Percentiles rank a stretch among this genome's conserved stretches.
Evolutionary conservation across 441 rosid genomes (phyloP).

Genomic region (Arabidopsis hybrid): DNA sequence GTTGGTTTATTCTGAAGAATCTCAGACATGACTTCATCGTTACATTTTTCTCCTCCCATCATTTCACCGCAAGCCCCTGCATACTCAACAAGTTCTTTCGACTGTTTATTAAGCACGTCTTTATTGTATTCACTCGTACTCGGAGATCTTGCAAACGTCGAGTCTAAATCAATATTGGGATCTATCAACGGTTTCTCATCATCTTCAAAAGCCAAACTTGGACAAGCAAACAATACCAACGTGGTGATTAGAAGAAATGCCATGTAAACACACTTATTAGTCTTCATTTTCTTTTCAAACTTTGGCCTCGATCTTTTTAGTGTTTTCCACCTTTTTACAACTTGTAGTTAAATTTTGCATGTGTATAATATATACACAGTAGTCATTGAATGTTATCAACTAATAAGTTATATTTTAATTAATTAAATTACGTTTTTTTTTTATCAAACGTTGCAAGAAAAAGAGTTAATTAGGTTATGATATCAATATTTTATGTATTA

Average conservation of each 20-base stretch:
- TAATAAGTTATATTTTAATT: neutral
- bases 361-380: neutral
- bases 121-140: neutral
- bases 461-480: no score
- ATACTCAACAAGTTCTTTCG: neutral
- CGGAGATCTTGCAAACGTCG: neutral
- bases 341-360: neutral
- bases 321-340: neutral
- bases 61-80: neutral
- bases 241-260: neutral
- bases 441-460: no score
- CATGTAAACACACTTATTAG: neutral
- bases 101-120: neutral
- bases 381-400: neutral
- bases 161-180: neutral
- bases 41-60: neutral
- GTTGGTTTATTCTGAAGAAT: constrained; percentile 13
- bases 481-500: neutral
- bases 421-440: neutral
- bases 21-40: neutral
- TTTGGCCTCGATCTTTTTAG: neutral
- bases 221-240: neutral
- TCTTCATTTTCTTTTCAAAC: neutral
- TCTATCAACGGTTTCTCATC: constrained; percentile 7
- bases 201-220: neutral